Percentiles rank a stretch among this genome's conserved stretches.
Evolutionary conservation across 2,329 filamentous ascomycete species (phyloP).

Genomic region (Trichoderma koningii): DNA sequence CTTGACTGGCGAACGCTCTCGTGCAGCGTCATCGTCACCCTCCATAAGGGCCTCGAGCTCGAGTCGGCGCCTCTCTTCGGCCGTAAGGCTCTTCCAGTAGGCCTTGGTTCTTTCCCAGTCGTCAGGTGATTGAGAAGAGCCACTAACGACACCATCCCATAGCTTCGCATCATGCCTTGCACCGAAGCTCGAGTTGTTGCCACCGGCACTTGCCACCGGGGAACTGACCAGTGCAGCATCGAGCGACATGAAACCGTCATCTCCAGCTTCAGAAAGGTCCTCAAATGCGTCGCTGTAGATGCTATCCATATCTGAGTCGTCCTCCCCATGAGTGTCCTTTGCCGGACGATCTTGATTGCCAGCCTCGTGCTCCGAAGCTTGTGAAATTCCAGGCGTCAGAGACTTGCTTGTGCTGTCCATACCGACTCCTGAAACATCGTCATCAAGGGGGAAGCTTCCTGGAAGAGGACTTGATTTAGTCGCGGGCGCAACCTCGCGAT

Average conservation of each 20-base stretch:
- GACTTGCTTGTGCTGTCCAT: background rate
- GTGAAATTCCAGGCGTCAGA: conserved; percentile 25
- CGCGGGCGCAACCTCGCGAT: background rate
- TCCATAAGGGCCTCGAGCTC: conserved; percentile 60
- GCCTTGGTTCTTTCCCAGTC: conserved; percentile 70
- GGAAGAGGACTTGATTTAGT: background rate
- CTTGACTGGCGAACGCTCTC: background rate
- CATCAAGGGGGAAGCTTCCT: conserved; percentile 24
- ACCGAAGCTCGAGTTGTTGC: background rate
- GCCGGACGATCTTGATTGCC: conserved; percentile 16
- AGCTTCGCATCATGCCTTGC: background rate
- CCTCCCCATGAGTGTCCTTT: conserved; percentile 34
- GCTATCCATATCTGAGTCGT: conserved; percentile 54
- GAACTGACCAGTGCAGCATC: conserved; percentile 71
- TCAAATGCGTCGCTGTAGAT: conserved; percentile 79
- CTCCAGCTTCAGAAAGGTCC: conserved; percentile 65
- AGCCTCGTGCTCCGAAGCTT: conserved; percentile 31
- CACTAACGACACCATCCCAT: background rate
- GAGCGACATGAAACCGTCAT: conserved; percentile 69
- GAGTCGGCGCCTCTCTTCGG: conserved; percentile 63
- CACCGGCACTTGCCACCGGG: background rate
- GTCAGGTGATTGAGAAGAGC: conserved; percentile 34
- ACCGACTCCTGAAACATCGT: background rate
- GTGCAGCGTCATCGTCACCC: conserved; percentile 46
- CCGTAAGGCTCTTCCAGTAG: conserved; percentile 68